Percentiles rank a stretch among this genome's conserved stretches.
phyloP scores from a whole-genome alignment of 768 basidiomycete species.

The Suillus sp. region DNA sequence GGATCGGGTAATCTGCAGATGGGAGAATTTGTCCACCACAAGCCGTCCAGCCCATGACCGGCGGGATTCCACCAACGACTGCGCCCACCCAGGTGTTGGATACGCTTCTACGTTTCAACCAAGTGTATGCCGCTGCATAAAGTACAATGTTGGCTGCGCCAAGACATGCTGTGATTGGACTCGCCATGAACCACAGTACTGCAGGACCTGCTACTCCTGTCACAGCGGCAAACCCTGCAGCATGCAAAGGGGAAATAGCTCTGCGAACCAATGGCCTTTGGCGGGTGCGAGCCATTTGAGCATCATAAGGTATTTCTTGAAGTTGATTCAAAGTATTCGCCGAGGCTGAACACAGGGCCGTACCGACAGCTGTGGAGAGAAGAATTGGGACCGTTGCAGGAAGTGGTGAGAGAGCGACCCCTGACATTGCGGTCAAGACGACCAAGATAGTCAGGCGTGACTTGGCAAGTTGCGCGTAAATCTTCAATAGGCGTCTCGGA shows the following conservation, averaged over 20 bases:
- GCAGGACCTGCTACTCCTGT: constrained; percentile 81
- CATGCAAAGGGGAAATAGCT: constrained; percentile 85
- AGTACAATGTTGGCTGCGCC: constrained; percentile 84
- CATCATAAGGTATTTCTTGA: constrained; percentile 93
- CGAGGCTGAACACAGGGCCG: constrained; percentile 86
- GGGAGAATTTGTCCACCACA: constrained; percentile 81
- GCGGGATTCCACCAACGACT: constrained; percentile 90
- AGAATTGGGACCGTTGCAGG: constrained; percentile 83
- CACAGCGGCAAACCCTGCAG: constrained; percentile 70
- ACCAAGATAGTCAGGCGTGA: constrained; percentile 80
- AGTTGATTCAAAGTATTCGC: constrained; percentile 96
- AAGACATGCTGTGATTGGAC: constrained; percentile 81
- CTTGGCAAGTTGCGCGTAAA: constrained; percentile 86
- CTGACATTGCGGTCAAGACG: constrained; percentile 87
- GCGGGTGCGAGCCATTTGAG: constrained; percentile 93
- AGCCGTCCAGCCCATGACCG: constrained; percentile 98
- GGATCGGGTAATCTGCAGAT: constrained; percentile 56
- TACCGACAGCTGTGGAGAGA: constrained; percentile 85
- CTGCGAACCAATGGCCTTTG: constrained; percentile 83
- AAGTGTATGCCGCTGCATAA: constrained; percentile 92
- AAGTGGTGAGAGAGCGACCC: constrained; percentile 90
- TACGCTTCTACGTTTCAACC: constrained; percentile 80
- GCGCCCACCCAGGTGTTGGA: constrained; percentile 95
- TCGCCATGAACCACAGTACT: constrained; percentile 80
- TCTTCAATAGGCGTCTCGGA: constrained; percentile 52